phyloP scores from a whole-genome alignment of 306 rosid genomes.

The Gynostemma pentaphyllum region DNA sequence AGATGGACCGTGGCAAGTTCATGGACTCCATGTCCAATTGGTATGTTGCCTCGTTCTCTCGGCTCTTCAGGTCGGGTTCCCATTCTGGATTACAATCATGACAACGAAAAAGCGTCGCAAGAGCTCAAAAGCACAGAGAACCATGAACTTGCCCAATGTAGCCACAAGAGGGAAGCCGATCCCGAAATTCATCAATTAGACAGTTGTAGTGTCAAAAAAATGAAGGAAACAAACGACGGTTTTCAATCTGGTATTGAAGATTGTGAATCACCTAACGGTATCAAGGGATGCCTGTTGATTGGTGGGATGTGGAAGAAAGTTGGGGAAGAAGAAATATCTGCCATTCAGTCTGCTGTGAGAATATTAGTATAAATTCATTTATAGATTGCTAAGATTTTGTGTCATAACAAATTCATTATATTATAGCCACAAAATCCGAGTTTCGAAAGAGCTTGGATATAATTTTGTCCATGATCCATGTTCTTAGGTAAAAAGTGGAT shows the following conservation, averaged over 20 bases:
- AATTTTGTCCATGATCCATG: neutral
- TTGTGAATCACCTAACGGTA: conserved; percentile 18
- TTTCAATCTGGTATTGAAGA: conserved; percentile 7
- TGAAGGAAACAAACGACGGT: conserved; percentile 27
- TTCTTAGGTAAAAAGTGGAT: neutral
- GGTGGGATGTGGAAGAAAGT: conserved; percentile 55
- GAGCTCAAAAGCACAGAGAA: conserved; percentile 14
- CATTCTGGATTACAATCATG: conserved; percentile 26
- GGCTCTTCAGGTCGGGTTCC: conserved; percentile 68
- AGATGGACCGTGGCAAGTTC: conserved; percentile 55
- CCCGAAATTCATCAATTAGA: conserved; percentile 31
- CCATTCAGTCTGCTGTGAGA: conserved; percentile 45
- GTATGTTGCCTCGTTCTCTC: conserved; percentile 62
- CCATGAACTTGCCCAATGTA: conserved; percentile 15
- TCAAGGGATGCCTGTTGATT: conserved; percentile 33
- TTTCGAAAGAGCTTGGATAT: neutral
- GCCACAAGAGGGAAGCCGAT: conserved; percentile 42
- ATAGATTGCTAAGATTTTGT: neutral
- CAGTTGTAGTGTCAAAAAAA: conserved; percentile 40
- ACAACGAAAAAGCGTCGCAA: conserved; percentile 9
- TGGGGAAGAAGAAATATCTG: conserved; percentile 43
- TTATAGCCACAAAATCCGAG: neutral
- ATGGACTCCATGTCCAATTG: conserved; percentile 89
- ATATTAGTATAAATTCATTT: conserved; percentile 30
- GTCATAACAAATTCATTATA: neutral